phyloP scores from a whole-genome alignment of 129 eudicot genomes.

The Escallonia herrerae region DNA sequence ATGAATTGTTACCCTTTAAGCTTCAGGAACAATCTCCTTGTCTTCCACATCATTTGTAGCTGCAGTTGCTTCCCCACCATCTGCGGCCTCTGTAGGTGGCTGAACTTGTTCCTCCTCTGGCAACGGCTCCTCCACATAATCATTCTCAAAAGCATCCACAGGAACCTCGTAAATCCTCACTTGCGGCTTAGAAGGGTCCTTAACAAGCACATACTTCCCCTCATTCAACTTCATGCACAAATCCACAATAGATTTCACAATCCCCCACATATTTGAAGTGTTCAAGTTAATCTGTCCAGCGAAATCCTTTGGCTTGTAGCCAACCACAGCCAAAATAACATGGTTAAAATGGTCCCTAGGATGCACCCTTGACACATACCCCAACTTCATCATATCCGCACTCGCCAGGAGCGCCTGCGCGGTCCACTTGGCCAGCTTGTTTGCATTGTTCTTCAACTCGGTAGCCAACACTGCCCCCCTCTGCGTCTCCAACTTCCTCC shows the following conservation, averaged over 20 bases:
- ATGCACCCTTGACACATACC: slow-evolving; percentile 82
- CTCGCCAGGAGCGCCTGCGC: slow-evolving; percentile 67
- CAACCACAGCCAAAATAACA: slow-evolving; percentile 78
- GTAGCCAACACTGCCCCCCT: slow-evolving; percentile 91
- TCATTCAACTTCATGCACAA: slow-evolving; percentile 86
- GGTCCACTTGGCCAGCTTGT: slow-evolving; percentile 85
- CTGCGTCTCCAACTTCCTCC: slow-evolving; percentile 84
- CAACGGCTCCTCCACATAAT: slow-evolving; percentile 73
- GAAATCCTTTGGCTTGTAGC: slow-evolving; percentile 75
- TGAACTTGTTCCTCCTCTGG: slow-evolving; percentile 88
- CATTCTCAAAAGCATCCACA: slow-evolving; percentile 86
- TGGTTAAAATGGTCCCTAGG: slow-evolving; percentile 89
- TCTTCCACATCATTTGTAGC: slow-evolving; percentile 41
- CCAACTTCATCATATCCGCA: slow-evolving; percentile 91
- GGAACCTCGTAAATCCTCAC: slow-evolving; percentile 89
- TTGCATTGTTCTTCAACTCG: slow-evolving; percentile 80
- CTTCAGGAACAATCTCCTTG: slow-evolving; percentile 37
- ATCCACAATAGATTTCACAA: slow-evolving; percentile 81
- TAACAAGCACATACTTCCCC: slow-evolving; percentile 76
- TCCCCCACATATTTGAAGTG: slow-evolving; percentile 89
- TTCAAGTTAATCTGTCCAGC: slow-evolving; percentile 82
- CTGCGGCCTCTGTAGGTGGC: slow-evolving; percentile 63
- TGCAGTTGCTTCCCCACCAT: slow-evolving; percentile 35
- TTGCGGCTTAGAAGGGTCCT: slow-evolving; percentile 79
- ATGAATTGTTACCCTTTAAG: slow-evolving; percentile 31